phyloP scores from a whole-genome alignment of 768 basidiomycete genomes.

The Leccinum aurantiacum region DNA sequence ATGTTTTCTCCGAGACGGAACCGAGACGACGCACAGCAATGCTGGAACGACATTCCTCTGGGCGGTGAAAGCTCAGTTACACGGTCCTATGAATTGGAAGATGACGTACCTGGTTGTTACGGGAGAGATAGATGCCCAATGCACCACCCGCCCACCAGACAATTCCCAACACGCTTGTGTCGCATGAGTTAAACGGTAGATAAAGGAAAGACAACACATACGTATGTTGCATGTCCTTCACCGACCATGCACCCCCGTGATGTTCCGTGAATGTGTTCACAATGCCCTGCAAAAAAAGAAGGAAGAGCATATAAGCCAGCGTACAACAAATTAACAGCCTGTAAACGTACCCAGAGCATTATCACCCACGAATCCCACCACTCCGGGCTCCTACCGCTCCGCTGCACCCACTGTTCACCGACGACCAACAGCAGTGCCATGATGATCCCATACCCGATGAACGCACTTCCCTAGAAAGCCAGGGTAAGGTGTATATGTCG shows the following conservation, averaged over 20 bases:
- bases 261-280: conserved; percentile 96
- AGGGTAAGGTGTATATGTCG: conserved; percentile 7
- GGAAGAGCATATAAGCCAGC: neutral
- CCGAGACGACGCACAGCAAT: conserved; percentile 58
- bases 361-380: conserved; percentile 81
- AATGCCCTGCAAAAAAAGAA: conserved; percentile 24
- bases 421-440: conserved; percentile 76
- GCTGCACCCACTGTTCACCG: conserved; percentile 75
- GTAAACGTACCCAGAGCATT: conserved; percentile 48
- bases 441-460: conserved; percentile 83
- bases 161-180: conserved; percentile 50
- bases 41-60: conserved; percentile 80
- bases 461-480: conserved; percentile 64
- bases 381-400: conserved; percentile 73
- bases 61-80: neutral
- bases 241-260: conserved; percentile 75
- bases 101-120: conserved; percentile 65
- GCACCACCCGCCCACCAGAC: conserved; percentile 88
- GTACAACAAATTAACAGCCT: neutral
- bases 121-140: conserved; percentile 80
- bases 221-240: conserved; percentile 96
- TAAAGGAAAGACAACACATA: conserved; percentile 37
- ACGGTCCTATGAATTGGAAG: neutral
- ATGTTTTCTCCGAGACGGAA: neutral
- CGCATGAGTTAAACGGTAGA: conserved; percentile 3